Base-by-base conservation (phyloP, 495 filamentous ascomycete genomes). In the Pyrenopolyporus hunteri region DNA sequence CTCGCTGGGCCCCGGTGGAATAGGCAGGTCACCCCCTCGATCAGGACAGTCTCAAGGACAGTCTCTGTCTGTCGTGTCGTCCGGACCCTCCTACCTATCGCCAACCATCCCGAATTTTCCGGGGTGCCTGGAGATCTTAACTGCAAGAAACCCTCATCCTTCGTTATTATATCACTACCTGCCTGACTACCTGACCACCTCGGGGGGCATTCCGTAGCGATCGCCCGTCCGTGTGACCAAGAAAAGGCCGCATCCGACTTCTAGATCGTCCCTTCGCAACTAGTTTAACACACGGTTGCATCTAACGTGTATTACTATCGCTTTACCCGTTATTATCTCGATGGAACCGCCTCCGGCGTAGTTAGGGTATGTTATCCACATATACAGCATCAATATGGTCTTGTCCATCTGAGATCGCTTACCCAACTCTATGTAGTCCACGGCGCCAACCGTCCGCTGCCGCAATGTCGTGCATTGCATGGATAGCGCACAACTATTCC, bases 51-150 rank as follows among this genome's bases (percentile, higher is more conserved):
- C 28, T 33, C 13, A 56, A 60, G 57, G 63, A 60, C 59, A 45
- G 33, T 45, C 28, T 33, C 13, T 17, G 17, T 16, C 48, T 48
- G 52, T 50, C 50, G 43, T 32, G 43, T 39, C 59, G 68, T 49
- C 50, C 55, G 40, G 32, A 43, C 22, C 51, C 37, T 45, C 66
- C n/a, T n/a, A n/a, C n/a, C 59, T 64, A 63, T 59, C 52, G 43
- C 54, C 59, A 66, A 60, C 63, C 57, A 55, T 66, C 63, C 63
- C 63, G 63, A 60, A 66, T 60, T 66, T 51, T 60, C 63, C 63
- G 63, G 56, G 50, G 60, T 69, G 37, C 69, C 66, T 71, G 66
- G 65, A 64, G 66, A 71, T 71, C 69, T 63, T 66, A 55, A 44
- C 52, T 69, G 66, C 63, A 63, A 60, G 66, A 65, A 52, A 44